Percentiles rank a stretch among this genome's conserved stretches.
phyloP scores from a whole-genome alignment of 2,329 filamentous ascomycete species.

The Pseudogymnoascus pannorum region DNA sequence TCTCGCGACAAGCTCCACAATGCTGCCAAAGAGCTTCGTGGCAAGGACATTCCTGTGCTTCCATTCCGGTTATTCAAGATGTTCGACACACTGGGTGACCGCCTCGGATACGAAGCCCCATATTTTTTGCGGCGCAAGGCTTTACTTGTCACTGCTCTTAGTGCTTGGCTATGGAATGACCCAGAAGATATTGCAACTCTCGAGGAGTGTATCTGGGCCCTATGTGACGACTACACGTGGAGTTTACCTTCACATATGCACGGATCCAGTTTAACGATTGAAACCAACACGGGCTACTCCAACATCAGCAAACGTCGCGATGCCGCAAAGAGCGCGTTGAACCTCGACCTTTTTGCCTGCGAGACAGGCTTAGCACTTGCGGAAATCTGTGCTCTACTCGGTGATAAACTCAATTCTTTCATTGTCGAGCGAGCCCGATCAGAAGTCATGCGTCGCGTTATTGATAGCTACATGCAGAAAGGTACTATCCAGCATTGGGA shows the following conservation, averaged over 20 bases:
- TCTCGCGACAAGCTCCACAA: neutral
- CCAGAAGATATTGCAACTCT: neutral
- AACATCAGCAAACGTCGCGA: neutral
- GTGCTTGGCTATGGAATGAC: neutral
- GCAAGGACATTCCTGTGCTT: neutral
- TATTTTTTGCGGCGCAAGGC: neutral
- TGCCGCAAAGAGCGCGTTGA: neutral
- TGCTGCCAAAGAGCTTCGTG: neutral
- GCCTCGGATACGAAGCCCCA: neutral
- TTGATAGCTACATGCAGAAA: neutral
- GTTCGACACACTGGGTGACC: neutral
- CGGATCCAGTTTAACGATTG: neutral
- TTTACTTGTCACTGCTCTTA: neutral
- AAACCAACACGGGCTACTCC: neutral
- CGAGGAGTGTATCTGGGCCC: neutral
- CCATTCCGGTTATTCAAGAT: neutral
- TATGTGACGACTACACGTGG: slow-evolving; percentile 6
- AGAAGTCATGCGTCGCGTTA: neutral
- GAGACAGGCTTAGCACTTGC: neutral
- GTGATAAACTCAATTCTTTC: neutral
- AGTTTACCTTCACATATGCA: slow-evolving; percentile 1
- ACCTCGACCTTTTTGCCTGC: slow-evolving; percentile 2
- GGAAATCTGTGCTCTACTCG: neutral
- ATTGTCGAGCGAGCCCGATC: neutral
- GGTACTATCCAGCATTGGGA: neutral